Percentiles rank a stretch among this genome's conserved stretches.
phyloP scores from a whole-genome alignment of 495 filamentous ascomycete genomes.

The Aspergillus heteromorphus region DNA sequence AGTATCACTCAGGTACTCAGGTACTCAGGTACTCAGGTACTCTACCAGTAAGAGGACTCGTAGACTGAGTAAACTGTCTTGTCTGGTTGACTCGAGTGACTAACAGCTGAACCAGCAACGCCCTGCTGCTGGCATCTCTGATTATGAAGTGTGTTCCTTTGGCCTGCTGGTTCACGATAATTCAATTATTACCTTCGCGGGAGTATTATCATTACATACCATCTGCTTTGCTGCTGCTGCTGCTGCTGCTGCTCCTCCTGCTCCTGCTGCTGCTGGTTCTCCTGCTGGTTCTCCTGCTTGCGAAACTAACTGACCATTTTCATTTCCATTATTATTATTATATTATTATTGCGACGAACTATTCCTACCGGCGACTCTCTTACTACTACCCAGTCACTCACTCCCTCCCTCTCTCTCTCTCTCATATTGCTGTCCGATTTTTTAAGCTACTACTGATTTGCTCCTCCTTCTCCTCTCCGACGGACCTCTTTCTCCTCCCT shows the following conservation, averaged over 20 bases:
- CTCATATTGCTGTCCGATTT: not conserved
- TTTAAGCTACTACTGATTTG: not conserved
- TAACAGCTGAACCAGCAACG: no score
- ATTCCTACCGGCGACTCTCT: not conserved
- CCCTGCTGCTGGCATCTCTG: not conserved
- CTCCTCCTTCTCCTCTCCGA: slow-evolving; percentile 3
- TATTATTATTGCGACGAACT: slow-evolving; percentile 3
- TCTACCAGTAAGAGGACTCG: no score
- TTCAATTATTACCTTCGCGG: not conserved
- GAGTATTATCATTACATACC: not conserved
- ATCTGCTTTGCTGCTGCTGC: slow-evolving; percentile 3
- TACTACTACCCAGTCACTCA: not conserved
- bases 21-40: no score
- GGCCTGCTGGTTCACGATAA: not conserved
- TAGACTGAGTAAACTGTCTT: no score
- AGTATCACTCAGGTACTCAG: no score
- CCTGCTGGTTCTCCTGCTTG: not conserved
- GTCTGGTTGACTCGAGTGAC: not conserved
- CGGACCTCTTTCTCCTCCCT: slow-evolving; percentile 5
- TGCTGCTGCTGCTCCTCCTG: slow-evolving; percentile 3
- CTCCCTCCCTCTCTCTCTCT: not conserved
- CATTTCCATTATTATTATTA: not conserved
- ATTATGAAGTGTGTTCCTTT: not conserved
- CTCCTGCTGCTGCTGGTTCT: not conserved
- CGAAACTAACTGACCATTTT: not conserved